Conservation (phyloP, 345 rosid genomes). For the Gossypium arboreum region DNA sequence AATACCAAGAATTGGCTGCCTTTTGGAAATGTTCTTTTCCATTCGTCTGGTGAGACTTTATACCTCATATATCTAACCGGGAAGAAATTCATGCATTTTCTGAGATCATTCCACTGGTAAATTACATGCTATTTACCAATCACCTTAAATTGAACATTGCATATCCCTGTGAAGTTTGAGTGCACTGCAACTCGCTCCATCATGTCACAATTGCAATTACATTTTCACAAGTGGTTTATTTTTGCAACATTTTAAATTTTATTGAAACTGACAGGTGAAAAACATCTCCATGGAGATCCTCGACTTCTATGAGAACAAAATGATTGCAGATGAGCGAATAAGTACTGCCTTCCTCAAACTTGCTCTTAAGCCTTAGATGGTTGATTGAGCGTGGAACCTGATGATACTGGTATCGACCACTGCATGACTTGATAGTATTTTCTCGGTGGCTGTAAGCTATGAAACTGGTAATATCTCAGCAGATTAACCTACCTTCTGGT, state of each 20-base stretch:
- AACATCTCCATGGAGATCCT: slow-evolving; percentile 52
- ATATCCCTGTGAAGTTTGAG: background rate
- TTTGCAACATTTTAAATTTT: background rate
- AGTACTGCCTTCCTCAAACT: slow-evolving; percentile 54
- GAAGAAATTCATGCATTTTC: background rate
- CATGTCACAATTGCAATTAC: background rate
- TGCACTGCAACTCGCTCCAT: background rate
- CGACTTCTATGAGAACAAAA: slow-evolving; percentile 49
- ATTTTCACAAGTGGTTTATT: background rate
- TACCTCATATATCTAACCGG: background rate
- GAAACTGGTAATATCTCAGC: background rate
- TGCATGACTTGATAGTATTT: background rate
- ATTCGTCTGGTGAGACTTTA: background rate
- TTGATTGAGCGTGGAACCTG: background rate
- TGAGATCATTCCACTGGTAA: background rate
- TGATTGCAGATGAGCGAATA: slow-evolving; percentile 36
- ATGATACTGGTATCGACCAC: background rate
- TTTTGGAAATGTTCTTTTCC: background rate
- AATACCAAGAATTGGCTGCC: background rate
- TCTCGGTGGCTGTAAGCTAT: background rate
- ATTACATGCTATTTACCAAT: background rate
- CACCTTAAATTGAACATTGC: background rate
- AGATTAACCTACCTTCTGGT: background rate
- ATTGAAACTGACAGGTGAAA: slow-evolving; percentile 39
- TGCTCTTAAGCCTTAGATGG: slow-evolving; percentile 40